Evolutionary conservation across 1,284 basidiomycete species (phyloP).

Genomic region (Acaromyces ingoldii): DNA sequence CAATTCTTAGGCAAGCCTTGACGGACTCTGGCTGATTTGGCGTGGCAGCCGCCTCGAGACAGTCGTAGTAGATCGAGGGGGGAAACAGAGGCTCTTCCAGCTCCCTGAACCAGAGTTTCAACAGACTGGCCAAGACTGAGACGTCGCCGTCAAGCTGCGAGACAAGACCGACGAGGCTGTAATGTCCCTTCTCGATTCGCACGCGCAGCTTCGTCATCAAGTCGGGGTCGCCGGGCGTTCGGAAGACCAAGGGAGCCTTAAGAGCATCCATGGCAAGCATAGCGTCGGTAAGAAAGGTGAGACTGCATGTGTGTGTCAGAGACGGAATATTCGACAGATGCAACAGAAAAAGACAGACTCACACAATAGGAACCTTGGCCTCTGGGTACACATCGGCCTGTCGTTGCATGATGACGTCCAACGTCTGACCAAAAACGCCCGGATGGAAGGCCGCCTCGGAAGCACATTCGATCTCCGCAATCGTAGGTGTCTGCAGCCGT

Average conservation of each 20-base stretch:
- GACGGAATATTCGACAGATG: background rate
- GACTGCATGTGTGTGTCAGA: slow-evolving; percentile 20
- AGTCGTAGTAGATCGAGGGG: background rate
- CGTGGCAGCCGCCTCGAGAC: background rate
- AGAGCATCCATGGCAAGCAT: slow-evolving; percentile 76
- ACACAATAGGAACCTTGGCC: slow-evolving; percentile 74
- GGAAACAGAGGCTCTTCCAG: slow-evolving; percentile 55
- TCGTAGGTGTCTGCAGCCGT: background rate
- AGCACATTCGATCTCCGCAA: slow-evolving; percentile 3
- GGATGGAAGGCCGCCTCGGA: slow-evolving; percentile 73
- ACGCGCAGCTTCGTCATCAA: slow-evolving; percentile 76
- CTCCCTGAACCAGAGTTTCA: slow-evolving; percentile 88
- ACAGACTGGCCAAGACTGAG: slow-evolving; percentile 69
- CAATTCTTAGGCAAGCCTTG: too few relatives aligned
- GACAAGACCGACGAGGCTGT: slow-evolving; percentile 64
- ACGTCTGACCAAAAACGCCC: slow-evolving; percentile 81
- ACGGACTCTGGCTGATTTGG: background rate
- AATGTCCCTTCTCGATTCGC: slow-evolving; percentile 81
- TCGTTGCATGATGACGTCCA: slow-evolving; percentile 73
- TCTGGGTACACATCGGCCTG: slow-evolving; percentile 77
- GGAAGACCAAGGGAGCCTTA: slow-evolving; percentile 82
- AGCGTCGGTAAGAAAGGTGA: slow-evolving; percentile 83
- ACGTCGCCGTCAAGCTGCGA: slow-evolving; percentile 63
- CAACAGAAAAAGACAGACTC: background rate
- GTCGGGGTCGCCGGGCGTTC: slow-evolving; percentile 80